Percentiles rank a stretch among this genome's conserved stretches.
These are phyloP conservation scores for Rutstroemia sp. DNA, from an alignment of 2,329 filamentous ascomycete species.

Conservation along the genomic window DNA sequence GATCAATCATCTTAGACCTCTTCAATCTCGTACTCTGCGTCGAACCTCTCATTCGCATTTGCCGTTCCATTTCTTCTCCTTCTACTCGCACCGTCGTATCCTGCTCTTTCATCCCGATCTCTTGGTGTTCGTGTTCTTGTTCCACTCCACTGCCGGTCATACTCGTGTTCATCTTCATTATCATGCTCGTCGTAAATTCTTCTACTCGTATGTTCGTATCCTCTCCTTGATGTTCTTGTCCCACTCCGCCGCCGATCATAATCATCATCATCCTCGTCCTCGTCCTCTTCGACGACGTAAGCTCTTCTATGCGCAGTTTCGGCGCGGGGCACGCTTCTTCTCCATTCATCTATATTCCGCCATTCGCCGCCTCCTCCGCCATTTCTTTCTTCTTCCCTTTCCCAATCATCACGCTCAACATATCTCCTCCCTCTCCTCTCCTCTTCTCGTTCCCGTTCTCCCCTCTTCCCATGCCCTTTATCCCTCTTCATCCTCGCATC, in stretches of 20 bases:
- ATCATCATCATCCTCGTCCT: too few species aligned
- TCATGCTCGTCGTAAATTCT: too few species aligned
- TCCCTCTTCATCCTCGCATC: slow-evolving; percentile 50
- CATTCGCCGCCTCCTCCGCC: background rate
- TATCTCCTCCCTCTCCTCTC: background rate
- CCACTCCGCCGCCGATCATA: background rate
- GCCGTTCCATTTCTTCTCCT: background rate
- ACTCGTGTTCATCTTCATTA: too few species aligned
- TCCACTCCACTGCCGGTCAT: too few species aligned
- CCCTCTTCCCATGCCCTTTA: slow-evolving; percentile 43
- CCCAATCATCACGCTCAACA: background rate
- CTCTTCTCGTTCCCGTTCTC: too few species aligned
- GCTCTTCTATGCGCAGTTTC: too few species aligned
- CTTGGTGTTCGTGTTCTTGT: too few species aligned
- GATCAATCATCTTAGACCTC: background rate
- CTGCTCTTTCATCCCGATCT: too few species aligned
- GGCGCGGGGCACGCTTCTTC: too few species aligned
- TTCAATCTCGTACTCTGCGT: slow-evolving; percentile 1
- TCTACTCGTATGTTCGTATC: background rate
- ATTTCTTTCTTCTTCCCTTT: background rate
- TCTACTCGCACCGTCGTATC: background rate
- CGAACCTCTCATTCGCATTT: background rate
- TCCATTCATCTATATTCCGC: too few species aligned
- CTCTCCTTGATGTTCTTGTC: background rate
- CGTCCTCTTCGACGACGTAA: too few species aligned